Base-by-base conservation (phyloP, 306 rosid species). In the Quercus robur region DNA sequence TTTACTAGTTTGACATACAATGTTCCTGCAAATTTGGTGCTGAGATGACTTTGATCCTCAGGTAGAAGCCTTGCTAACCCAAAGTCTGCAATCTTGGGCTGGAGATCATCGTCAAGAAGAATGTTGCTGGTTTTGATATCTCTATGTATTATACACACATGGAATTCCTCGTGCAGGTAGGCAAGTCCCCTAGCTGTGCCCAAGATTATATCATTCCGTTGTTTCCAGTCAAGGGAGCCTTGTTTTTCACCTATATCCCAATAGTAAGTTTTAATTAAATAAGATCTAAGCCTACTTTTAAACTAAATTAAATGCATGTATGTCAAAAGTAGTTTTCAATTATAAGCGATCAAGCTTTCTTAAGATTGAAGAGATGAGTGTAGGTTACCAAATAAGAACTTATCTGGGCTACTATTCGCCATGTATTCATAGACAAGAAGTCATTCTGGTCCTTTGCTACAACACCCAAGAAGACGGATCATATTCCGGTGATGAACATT, bases 1-100 rank as follows among this genome's bases (percentile, higher is more conserved):
- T 4, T 51, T 59, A n/a, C 61, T 13, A 70, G 25, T 69, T 78
- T 17, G 8, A 78, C 94, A 84, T 83, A 86, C 94, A 90, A 81
- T 78, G 97, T 89, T 84, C 97, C 92, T 2, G 90, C 94, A 84
- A 92, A 88, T 85, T 57, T 85, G 76, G 97, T 88, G 68, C 85
- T 92, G 15, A 92, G 84, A 79, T 92, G 97, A 59, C 89, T 84
- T 81, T 75, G 83, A 61, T 88, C 90, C 73, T 58, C 86, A 0
- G 94, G 94, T 33, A 92, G 52, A 81, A 92, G 94, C 78, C 91
- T 88, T 81, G 91, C 97, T 78, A 90, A 78, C 4, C 97, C 97
- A 73, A 90, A 92, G 81, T 92, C 97, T 58, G 93, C 90, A 78
- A 92, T 90, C 78, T 59, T 87, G 10, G 97, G 86, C 19, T 79